Base-by-base conservation (phyloP, 2,329 filamentous ascomycete genomes). In the Didymella segeticola region DNA sequence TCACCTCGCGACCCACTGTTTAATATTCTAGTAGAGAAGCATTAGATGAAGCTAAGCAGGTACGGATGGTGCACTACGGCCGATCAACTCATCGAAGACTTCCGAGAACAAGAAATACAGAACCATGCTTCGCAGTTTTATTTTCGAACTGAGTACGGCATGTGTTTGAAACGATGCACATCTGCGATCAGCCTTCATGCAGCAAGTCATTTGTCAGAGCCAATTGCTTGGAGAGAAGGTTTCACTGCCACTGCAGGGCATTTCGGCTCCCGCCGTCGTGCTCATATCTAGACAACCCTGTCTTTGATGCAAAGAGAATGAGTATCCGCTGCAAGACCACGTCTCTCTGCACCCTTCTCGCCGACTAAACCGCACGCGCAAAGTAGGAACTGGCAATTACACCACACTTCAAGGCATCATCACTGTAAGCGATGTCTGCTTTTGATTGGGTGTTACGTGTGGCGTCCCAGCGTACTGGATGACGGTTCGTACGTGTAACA, bases 241-340 rank as follows among this genome's bases (percentile, higher is more conserved):
- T 47, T n/a, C 43, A 53, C 43, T 38, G 20, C 31, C 30, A n/a
- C 38, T 47, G 45, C 51, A 54, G 33, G 33, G 27, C 51, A 22
- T 11, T 39, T 22, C 39, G 45, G 51, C 51, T 22, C 39, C 33
- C 39, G 27, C 41, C 22, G n/a, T 34, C 34, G 25, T 19, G 17
- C n/a, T 47, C 20, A 37, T 10, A 22, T 43, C 38, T 14, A 26
- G 43, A 27, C 37, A 43, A 43, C 33, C 43, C 38, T 38, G 31
- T 39, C 36, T 10, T 33, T 15, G 29, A 34, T 37, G 29, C 34
- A 29, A 30, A 25, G 30, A n/a, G 31, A 25, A 22, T n/a, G 22
- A 31, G 3, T 12, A 19, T 19, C 37, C 19, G 20, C 43, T 43
- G 50, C 43, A 43, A 20, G 50, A 38, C n/a, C 12, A 30, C 43